phyloP scores from a whole-genome alignment of 225 moss, liverwort and hornwort species.

The Climacium dendroides region DNA sequence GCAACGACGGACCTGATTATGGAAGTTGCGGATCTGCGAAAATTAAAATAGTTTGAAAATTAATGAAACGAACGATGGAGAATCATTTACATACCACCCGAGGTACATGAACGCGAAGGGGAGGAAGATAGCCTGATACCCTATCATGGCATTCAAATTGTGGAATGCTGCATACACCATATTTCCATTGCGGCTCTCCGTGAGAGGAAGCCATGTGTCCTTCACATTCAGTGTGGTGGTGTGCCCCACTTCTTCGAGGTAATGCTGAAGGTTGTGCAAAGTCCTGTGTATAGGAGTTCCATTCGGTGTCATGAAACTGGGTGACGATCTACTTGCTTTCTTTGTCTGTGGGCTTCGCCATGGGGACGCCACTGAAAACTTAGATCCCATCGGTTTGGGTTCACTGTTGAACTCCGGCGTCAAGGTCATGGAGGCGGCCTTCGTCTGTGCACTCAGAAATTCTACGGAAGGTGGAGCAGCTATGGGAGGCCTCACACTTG shows the following conservation, averaged over 20 bases:
- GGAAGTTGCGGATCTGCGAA: background rate
- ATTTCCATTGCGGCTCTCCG: constrained; percentile 50
- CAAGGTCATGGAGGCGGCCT: background rate
- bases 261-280: constrained; percentile 35
- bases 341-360: constrained; percentile 5
- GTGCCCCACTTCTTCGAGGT: constrained; percentile 33
- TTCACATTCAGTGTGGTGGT: constrained; percentile 15
- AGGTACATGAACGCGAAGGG: constrained; percentile 75
- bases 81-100: constrained; percentile 43
- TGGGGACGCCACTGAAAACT: constrained; percentile 12
- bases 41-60: background rate
- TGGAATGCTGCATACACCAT: constrained; percentile 52
- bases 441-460: background rate
- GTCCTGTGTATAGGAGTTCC: constrained; percentile 28
- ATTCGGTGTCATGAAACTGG: constrained; percentile 6
- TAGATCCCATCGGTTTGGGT: background rate
- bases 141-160: constrained; percentile 66
- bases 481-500: background rate
- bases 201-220: constrained; percentile 40
- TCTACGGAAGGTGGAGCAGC: background rate
- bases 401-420: background rate
- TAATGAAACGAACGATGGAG: background rate
- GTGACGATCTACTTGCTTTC: background rate
- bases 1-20: background rate
- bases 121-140: constrained; percentile 64